Evolutionary conservation across 495 filamentous ascomycete genomes (phyloP), one percentile per base, ranked within the genome.

Genomic region (Aspergillus hancockii): DNA sequence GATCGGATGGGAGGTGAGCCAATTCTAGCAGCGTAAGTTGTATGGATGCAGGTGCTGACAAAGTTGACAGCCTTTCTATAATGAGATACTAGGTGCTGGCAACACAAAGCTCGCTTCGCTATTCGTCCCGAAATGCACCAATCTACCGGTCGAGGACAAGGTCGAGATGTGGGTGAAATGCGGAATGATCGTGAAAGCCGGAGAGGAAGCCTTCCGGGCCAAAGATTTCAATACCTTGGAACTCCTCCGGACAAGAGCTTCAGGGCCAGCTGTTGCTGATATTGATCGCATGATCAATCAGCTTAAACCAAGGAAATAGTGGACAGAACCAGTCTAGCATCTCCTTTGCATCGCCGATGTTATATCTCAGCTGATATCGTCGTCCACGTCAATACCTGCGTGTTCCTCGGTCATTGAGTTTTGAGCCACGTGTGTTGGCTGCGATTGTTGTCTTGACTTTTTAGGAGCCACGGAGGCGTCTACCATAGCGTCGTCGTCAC

Each of bases 81-180:
- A 93, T 71, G 90, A 93, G 65, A 83, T 90, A 49, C 73, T 98
- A 7, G 86, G 86, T 40, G 95, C 94, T 7, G 93, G 95, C 52
- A 98, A 98, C 69, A 88, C 90, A 22, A 90, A 92, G 55, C 78
- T 96, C 4, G 95, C 95, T 8, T 83, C 88, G 2, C 61, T 81
- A 6, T 98, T 97, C 69, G 85, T 98, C 49, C 88, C 91, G 10
- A 98, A 98, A 74, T 96, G 93, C 75, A 85, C 84, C 49, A 74
- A 74, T 41, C 63, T 88, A 43, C 77, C 81, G 21, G 76, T 82
- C 10, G 80, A 83, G 50, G 89, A 92, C 57, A 78, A 88, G 32
- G 85, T 97, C 53, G 87, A 90, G 66, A 97, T 97, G 94, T 98
- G 91, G 84, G 84, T 95, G 63, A 96, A 96, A 75, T 98, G 95